These are phyloP conservation scores for Simplicillium sp. DNA, from an alignment of 2,329 filamentous ascomycete genomes.

Conservation along the genomic window DNA sequence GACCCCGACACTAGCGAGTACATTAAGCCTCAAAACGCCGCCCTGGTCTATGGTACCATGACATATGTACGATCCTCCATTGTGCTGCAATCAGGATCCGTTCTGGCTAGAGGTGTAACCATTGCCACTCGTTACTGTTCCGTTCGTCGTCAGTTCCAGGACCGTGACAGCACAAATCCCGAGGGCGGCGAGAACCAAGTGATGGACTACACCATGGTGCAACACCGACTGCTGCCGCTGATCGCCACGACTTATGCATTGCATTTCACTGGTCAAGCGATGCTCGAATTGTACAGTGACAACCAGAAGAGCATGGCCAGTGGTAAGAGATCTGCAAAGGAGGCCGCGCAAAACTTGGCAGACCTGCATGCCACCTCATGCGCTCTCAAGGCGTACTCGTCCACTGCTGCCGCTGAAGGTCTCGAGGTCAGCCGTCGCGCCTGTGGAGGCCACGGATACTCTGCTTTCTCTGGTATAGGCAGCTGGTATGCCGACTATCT, in stretches of 20 bases:
- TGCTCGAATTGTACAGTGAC: slow-evolving; percentile 65
- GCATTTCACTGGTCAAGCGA: slow-evolving; percentile 67
- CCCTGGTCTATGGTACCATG: slow-evolving; percentile 64
- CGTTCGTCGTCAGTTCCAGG: slow-evolving; percentile 69
- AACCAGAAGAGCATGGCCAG: slow-evolving; percentile 58
- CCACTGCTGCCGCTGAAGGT: slow-evolving; percentile 63
- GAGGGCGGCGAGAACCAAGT: slow-evolving; percentile 61
- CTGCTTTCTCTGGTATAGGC: slow-evolving; percentile 66
- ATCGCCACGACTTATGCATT: slow-evolving; percentile 69
- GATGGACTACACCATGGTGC: slow-evolving; percentile 74
- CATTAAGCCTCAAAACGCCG: slow-evolving; percentile 53
- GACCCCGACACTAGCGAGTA: slow-evolving; percentile 62
- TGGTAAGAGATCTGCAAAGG: slow-evolving; percentile 9
- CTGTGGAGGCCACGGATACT: slow-evolving; percentile 71
- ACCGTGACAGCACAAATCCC: slow-evolving; percentile 53
- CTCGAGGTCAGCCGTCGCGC: slow-evolving; percentile 66
- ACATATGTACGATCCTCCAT: slow-evolving; percentile 68
- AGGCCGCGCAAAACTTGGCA: slow-evolving; percentile 58
- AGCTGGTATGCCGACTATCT: slow-evolving; percentile 68
- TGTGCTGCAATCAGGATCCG: slow-evolving; percentile 62
- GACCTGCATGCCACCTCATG: slow-evolving; percentile 71
- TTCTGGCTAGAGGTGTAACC: slow-evolving; percentile 66
- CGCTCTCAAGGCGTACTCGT: slow-evolving; percentile 64
- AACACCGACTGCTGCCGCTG: slow-evolving; percentile 62
- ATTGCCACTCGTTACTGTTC: slow-evolving; percentile 68